Conservation (phyloP, 495 filamentous ascomycete genomes). For the Aspergillus hancockii region DNA sequence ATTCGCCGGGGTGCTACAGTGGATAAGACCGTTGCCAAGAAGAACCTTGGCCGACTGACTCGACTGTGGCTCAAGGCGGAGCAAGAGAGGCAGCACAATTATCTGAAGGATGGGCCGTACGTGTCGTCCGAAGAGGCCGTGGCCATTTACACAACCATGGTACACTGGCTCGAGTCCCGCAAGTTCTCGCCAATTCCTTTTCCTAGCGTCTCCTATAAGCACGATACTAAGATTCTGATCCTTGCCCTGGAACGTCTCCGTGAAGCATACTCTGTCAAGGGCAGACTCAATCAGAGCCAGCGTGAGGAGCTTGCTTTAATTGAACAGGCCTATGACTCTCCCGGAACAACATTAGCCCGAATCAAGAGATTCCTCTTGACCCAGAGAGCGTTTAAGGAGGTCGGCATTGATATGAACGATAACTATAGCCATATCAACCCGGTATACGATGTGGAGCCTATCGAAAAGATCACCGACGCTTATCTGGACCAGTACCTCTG, state of each 20-base stretch:
- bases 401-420: conserved; percentile 99
- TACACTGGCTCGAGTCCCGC: conserved; percentile 97
- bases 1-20: conserved; percentile 95
- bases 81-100: conserved; percentile 98
- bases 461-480: conserved; percentile 99
- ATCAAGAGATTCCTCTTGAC: conserved; percentile 99
- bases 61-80: conserved; percentile 97
- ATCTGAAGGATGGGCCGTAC: conserved; percentile 99
- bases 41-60: conserved; percentile 94
- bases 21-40: conserved; percentile 99
- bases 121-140: conserved; percentile 98
- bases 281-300: conserved; percentile 94
- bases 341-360: conserved; percentile 90
- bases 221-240: conserved; percentile 99
- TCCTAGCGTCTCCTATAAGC: conserved; percentile 98
- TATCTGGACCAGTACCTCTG: conserved; percentile 99
- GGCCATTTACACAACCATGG: conserved; percentile 97
- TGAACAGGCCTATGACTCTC: conserved; percentile 98
- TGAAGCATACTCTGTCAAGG: conserved; percentile 98
- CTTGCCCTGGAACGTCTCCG: conserved; percentile 90
- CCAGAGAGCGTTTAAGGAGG: conserved; percentile 97
- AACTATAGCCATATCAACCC: conserved; percentile 99
- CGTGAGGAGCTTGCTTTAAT: conserved; percentile 96
- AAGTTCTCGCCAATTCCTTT: conserved; percentile 99
- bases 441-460: conserved; percentile 98